Conservation (phyloP, 1,139 yeast species). For the Diutina catenulata region DNA sequence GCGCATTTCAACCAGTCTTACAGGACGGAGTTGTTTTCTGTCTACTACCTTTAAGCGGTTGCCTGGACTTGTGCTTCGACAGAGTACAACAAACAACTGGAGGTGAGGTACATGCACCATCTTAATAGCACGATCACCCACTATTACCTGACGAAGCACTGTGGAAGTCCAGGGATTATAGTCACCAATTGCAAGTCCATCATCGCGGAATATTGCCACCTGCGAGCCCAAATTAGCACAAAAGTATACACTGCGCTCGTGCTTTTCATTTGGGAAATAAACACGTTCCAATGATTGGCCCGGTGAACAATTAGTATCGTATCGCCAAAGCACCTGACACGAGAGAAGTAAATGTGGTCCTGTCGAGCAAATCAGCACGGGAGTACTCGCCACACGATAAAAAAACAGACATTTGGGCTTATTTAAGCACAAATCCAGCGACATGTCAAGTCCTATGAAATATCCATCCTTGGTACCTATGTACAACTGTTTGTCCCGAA, state of each 20-base stretch:
- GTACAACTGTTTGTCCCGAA: no score
- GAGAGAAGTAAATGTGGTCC: no score
- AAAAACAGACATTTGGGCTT: no score
- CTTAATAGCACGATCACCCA: constrained; percentile 1
- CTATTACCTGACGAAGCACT: neutral
- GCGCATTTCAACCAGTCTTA: neutral
- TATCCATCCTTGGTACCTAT: constrained; percentile 3
- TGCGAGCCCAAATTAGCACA: neutral
- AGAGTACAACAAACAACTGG: neutral
- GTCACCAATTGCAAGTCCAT: neutral
- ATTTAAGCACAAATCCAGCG: no score
- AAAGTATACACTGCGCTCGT: neutral
- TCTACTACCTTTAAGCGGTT: neutral
- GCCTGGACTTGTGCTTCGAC: neutral
- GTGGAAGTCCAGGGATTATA: neutral
- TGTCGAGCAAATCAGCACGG: no score
- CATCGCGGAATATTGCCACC: neutral
- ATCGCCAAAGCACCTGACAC: no score
- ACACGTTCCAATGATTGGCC: no score
- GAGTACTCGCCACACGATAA: no score
- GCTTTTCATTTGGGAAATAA: no score
- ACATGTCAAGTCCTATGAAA: no score
- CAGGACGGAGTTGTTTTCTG: neutral
- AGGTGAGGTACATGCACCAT: neutral
- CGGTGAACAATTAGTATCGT: no score